phyloP scores from a whole-genome alignment of 169 alveolate genomes.

The Plasmodium yoelii region DNA sequence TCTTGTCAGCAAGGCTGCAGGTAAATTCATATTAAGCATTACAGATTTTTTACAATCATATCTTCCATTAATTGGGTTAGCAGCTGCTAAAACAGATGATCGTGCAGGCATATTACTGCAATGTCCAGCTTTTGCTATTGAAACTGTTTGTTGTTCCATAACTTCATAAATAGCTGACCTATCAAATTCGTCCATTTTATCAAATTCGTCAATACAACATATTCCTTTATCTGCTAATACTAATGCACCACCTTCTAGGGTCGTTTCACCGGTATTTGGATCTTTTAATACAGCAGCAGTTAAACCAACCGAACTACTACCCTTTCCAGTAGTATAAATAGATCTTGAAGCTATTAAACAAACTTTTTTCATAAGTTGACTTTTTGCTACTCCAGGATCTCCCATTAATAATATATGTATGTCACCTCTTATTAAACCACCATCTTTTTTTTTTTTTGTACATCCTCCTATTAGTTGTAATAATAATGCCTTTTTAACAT shows the following conservation, averaged over 20 bases:
- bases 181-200: slow-evolving; percentile 97
- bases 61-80: slow-evolving; percentile 97
- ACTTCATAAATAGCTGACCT: slow-evolving; percentile 98
- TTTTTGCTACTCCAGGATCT: slow-evolving; percentile 99
- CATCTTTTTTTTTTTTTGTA: slow-evolving; percentile 93
- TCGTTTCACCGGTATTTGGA: slow-evolving; percentile 92
- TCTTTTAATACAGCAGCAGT: slow-evolving; percentile 99
- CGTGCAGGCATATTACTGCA: slow-evolving; percentile 84
- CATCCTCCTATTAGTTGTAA: slow-evolving; percentile 95
- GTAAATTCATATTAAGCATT: slow-evolving; percentile 96
- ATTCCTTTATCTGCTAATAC: slow-evolving; percentile 98
- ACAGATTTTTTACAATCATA: slow-evolving; percentile 93
- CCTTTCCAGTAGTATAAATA: slow-evolving; percentile 97
- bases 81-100: slow-evolving; percentile 97
- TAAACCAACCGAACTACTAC: slow-evolving; percentile 97
- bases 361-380: slow-evolving; percentile 94
- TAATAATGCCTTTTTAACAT: slow-evolving; percentile 96
- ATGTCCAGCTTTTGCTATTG: slow-evolving; percentile 98
- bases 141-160: slow-evolving; percentile 98
- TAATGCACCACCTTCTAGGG: slow-evolving; percentile 98
- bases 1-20: slow-evolving; percentile 97
- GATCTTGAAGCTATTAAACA: slow-evolving; percentile 93
- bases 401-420: slow-evolving; percentile 96
- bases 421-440: slow-evolving; percentile 98
- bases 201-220: slow-evolving; percentile 99